Evolutionary conservation across 2,329 filamentous ascomycete species (phyloP), one percentile per base, ranked within the genome.

Genomic region (Fusarium mundagurra): DNA sequence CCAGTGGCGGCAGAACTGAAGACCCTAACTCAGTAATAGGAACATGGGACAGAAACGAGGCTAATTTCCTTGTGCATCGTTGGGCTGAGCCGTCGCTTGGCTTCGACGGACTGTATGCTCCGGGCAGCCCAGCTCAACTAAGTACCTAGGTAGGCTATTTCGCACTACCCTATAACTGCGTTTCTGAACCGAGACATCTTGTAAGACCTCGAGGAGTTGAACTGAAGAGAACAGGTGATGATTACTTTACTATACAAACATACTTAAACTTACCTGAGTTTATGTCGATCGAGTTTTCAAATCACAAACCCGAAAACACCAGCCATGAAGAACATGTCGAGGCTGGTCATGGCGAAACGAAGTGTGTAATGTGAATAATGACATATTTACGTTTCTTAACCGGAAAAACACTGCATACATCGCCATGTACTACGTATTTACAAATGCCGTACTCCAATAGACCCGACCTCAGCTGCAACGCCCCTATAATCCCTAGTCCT

Each of bases 391-490:
- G 33, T 36, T 14, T 43, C 41, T 20, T 47, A 31, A 45, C 39
- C 31, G 29, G 48, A 50, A 64, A 54, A 31, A 34, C n/a, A 38
- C 41, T 34, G 29, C n/a, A 36, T 22, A 38, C 18, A 43, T 62
- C 38, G 33, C 31, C 58, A 22, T 60, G 29, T 57, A 29, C 39
- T 41, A 61, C 53, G 29, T 44, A 66, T 62, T 44, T 64, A 51
- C 45, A 54, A 48, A 39, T 64, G 31, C 53, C 54, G 31, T 62
- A 67, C 62, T 64, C 68, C 69, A n/a, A 44, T 51, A 62, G 47
- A 53, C 61, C 67, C 45, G 16, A 48, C 8, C 51, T 41, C 34
- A 70, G 36, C 45, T 50, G 39, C 43, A 75, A 75, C 47, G 59
- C 61, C 41, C 13, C 61, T 47, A n/a, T 45, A 31, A 44, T 48